Evolutionary conservation across 805 yeast species (phyloP).

Genomic region (Metschnikowia kofuensis): DNA sequence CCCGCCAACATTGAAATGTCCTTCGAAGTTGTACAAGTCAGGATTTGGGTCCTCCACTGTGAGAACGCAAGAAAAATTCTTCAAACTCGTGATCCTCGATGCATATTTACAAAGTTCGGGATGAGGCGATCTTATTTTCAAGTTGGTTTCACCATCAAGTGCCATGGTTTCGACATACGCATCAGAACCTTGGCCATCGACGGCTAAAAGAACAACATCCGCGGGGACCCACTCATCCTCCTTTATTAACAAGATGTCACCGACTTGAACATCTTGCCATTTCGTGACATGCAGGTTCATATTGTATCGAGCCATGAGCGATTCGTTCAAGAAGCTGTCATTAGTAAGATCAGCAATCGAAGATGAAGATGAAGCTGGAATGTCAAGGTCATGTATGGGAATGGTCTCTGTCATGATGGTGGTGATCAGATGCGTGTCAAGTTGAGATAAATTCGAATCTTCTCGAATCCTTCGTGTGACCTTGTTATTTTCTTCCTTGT

Average conservation of each 20-base stretch:
- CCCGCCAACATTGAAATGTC: slow-evolving; percentile 49
- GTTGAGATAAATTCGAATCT: slow-evolving; percentile 25
- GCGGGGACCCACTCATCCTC: slow-evolving; percentile 96
- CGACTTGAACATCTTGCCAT: slow-evolving; percentile 87
- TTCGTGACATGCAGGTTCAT: slow-evolving; percentile 29
- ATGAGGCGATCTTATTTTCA: slow-evolving; percentile 72
- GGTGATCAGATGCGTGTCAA: slow-evolving; percentile 36
- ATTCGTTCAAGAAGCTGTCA: slow-evolving; percentile 12
- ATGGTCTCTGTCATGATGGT: slow-evolving; percentile 41
- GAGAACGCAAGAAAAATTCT: slow-evolving; percentile 49
- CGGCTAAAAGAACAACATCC: slow-evolving; percentile 71
- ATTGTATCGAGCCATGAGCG: slow-evolving; percentile 24
- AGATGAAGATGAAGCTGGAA: background rate
- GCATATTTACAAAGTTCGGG: slow-evolving; percentile 55
- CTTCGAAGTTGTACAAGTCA: slow-evolving; percentile 91
- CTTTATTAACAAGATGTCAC: slow-evolving; percentile 69
- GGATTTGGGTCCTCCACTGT: slow-evolving; percentile 88
- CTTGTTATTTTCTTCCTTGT: slow-evolving; percentile 73
- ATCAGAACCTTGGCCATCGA: slow-evolving; percentile 57
- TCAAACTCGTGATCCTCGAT: slow-evolving; percentile 49
- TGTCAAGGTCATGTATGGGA: slow-evolving; percentile 14
- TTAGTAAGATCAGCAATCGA: slow-evolving; percentile 4
- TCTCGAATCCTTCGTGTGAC: slow-evolving; percentile 30
- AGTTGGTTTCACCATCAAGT: slow-evolving; percentile 93
- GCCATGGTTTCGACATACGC: slow-evolving; percentile 94